A percentile compares a stretch with the other conserved stretches of the same genome.
Evolutionary conservation across 2,329 filamentous ascomycete genomes (phyloP).

Genomic region (Aspergillus udagawae): DNA sequence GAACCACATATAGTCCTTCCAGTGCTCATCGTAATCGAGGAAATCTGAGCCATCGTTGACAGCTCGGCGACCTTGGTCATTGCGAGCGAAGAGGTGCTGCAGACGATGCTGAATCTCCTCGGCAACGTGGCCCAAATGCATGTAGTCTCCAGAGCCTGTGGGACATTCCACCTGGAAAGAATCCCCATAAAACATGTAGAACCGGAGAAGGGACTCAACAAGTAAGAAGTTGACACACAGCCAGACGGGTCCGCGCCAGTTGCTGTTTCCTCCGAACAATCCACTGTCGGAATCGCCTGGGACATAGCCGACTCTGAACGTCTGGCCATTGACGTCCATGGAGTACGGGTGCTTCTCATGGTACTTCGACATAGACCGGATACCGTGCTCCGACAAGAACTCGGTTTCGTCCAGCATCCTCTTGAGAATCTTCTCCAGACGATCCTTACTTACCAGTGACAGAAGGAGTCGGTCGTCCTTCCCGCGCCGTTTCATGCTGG

Average conservation of each 20-base stretch:
- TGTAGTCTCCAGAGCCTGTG: conserved; percentile 85
- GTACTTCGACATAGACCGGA: conserved; percentile 85
- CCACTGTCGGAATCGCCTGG: conserved; percentile 95
- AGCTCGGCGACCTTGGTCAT: conserved; percentile 79
- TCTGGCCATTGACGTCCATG: conserved; percentile 93
- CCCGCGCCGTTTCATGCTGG: conserved; percentile 83
- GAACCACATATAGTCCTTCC: conserved; percentile 94
- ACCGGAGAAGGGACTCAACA: conserved; percentile 89
- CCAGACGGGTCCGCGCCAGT: conserved; percentile 96
- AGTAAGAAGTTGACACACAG: conserved; percentile 93
- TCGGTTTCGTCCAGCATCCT: conserved; percentile 93
- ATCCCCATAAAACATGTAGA: conserved; percentile 93
- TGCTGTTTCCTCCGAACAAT: conserved; percentile 94
- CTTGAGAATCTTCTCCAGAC: conserved; percentile 81
- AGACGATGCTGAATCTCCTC: conserved; percentile 93
- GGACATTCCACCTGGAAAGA: conserved; percentile 88
- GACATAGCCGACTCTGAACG: conserved; percentile 82
- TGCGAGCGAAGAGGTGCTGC: conserved; percentile 83
- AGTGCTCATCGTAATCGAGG: conserved; percentile 86
- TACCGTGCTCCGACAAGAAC: conserved; percentile 85
- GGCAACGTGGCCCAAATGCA: conserved; percentile 92
- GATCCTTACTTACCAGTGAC: conserved; percentile 86
- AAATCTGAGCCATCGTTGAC: conserved; percentile 81
- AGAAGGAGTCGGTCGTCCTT: conserved; percentile 85
- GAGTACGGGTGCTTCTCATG: conserved; percentile 87